A percentile compares a stretch with the other conserved stretches of the same genome.
Conservation (phyloP, 2,329 filamentous ascomycete species). For the Fusarium hostae region DNA sequence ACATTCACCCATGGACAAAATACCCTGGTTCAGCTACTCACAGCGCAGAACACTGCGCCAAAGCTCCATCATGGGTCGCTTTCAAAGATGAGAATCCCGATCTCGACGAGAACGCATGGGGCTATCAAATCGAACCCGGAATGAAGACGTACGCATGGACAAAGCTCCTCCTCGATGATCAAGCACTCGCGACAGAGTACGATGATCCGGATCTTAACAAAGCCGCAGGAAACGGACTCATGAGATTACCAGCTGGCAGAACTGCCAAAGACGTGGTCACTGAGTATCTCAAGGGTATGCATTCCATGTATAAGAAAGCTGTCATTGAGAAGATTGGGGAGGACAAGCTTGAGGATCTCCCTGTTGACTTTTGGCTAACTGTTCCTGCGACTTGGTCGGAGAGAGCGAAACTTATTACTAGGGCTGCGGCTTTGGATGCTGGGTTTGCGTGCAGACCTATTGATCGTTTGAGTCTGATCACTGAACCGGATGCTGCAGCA, state of each 20-base stretch:
- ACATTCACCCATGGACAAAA: not conserved
- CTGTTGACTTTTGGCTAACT: not conserved
- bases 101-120: not conserved
- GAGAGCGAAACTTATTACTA: not conserved
- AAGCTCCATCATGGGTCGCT: not conserved
- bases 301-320: not conserved
- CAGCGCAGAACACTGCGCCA: not conserved
- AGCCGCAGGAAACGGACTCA: not conserved
- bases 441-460: not conserved
- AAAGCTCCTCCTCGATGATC: not conserved
- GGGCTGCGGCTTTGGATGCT: not conserved
- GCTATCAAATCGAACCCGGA: not conserved
- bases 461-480: not conserved
- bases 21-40: not conserved
- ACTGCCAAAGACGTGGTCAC: not conserved
- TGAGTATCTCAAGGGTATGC: not conserved
- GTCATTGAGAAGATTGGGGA: not conserved
- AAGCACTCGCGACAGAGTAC: not conserved
- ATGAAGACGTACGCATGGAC: not conserved
- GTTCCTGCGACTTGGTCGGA: not conserved
- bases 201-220: not conserved
- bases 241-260: not conserved
- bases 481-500: not conserved
- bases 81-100: not conserved
- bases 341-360: not conserved